These are phyloP conservation scores for Botrytis galanthina DNA, from an alignment of 2,329 filamentous ascomycete species.

Conservation along the genomic window DNA sequence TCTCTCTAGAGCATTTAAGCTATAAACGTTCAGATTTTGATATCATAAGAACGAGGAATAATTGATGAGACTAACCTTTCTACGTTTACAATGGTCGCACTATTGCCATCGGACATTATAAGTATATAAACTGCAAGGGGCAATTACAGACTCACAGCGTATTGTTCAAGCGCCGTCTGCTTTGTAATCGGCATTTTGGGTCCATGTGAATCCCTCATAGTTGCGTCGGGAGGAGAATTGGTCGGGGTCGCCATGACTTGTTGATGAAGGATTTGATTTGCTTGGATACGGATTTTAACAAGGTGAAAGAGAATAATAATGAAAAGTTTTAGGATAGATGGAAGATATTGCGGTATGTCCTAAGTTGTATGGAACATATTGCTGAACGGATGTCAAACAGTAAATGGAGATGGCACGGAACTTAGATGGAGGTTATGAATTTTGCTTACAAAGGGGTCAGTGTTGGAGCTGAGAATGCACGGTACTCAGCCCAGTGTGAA, in stretches of 20 bases:
- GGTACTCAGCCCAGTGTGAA: not conserved
- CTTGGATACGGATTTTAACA: not conserved
- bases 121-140: not conserved
- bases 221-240: not conserved
- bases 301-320: not conserved
- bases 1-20: slow-evolving; percentile 24
- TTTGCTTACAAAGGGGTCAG: not conserved
- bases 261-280: not conserved
- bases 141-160: not conserved
- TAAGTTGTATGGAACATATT: not conserved
- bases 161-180: not conserved
- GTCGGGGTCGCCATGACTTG: not conserved
- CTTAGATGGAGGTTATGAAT: not conserved
- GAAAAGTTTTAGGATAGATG: not conserved
- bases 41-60: not conserved
- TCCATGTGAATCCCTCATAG: not conserved
- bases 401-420: not conserved
- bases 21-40: not conserved
- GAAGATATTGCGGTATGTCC: not conserved
- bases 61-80: not conserved
- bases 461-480: not conserved
- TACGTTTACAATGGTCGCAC: slow-evolving; percentile 9
- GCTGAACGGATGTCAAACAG: not conserved
- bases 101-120: not conserved
- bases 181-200: not conserved